Evolutionary conservation across 2,329 filamentous ascomycete species (phyloP).

Genomic region (Penicillium sp.): DNA sequence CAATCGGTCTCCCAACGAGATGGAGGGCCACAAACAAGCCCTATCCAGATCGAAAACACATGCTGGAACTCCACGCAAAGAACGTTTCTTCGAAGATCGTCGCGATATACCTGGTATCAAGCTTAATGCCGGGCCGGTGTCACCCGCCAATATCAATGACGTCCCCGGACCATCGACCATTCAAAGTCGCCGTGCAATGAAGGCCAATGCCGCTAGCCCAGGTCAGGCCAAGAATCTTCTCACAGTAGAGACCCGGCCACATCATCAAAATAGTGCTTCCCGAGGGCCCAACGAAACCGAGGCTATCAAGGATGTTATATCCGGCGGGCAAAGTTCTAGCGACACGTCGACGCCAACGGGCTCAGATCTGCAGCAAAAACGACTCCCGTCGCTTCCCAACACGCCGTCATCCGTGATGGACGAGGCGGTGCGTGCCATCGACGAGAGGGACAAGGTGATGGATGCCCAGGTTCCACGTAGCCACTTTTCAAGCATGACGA

Average conservation of each 20-base stretch:
- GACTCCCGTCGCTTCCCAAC: slow-evolving; percentile 47
- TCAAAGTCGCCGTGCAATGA: slow-evolving; percentile 38
- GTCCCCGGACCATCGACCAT: slow-evolving; percentile 29
- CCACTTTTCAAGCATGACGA: slow-evolving; percentile 43
- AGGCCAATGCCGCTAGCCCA: slow-evolving; percentile 26
- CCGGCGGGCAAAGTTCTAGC: slow-evolving; percentile 8
- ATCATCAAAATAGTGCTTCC: slow-evolving; percentile 10
- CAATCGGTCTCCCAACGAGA: slow-evolving; percentile 11
- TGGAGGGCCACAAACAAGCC: slow-evolving; percentile 9
- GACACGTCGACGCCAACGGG: slow-evolving; percentile 28
- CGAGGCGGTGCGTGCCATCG: slow-evolving; percentile 37
- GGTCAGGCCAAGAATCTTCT: slow-evolving; percentile 29
- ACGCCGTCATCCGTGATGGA: slow-evolving; percentile 48
- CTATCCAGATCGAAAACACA: slow-evolving; percentile 8
- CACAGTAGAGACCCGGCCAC: slow-evolving; percentile 27
- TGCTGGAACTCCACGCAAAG: background rate
- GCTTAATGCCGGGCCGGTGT: slow-evolving; percentile 8
- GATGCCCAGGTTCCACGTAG: slow-evolving; percentile 38
- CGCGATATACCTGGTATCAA: slow-evolving; percentile 18
- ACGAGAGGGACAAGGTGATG: slow-evolving; percentile 31
- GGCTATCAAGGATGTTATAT: slow-evolving; percentile 10
- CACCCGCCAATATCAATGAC: slow-evolving; percentile 6
- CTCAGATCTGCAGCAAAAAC: slow-evolving; percentile 35
- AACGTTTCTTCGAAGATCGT: slow-evolving; percentile 6
- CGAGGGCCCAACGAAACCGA: slow-evolving; percentile 13